These are phyloP conservation scores for Colletotrichum cuscutae DNA, from an alignment of 2,329 filamentous ascomycete genomes.

Conservation along the genomic window DNA sequence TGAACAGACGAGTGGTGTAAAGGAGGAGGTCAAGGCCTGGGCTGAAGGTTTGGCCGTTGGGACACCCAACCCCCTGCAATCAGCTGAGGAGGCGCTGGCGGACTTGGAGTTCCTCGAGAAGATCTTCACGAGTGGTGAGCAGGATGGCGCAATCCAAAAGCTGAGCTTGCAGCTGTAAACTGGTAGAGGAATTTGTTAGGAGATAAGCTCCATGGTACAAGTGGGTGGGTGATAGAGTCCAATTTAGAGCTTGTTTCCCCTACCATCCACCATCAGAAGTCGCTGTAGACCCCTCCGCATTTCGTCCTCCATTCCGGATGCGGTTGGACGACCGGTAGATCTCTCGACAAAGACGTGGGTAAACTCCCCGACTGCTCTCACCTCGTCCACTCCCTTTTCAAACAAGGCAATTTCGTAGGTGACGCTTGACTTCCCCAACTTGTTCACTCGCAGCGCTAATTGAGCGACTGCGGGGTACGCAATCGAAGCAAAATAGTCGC, in stretches of 20 bases:
- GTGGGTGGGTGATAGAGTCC: slow-evolving; percentile 25
- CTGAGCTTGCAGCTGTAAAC: slow-evolving; percentile 49
- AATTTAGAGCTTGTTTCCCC: slow-evolving; percentile 32
- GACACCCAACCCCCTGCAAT: slow-evolving; percentile 60
- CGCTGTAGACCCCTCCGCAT: slow-evolving; percentile 70
- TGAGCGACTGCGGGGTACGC: slow-evolving; percentile 86
- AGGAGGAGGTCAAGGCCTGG: slow-evolving; percentile 71
- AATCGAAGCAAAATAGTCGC: slow-evolving; percentile 85
- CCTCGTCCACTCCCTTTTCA: slow-evolving; percentile 75
- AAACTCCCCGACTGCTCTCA: slow-evolving; percentile 87
- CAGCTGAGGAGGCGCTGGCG: slow-evolving; percentile 66
- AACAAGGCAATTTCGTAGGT: slow-evolving; percentile 93
- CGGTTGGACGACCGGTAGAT: slow-evolving; percentile 73
- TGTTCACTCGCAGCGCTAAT: slow-evolving; percentile 83
- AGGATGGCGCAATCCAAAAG: slow-evolving; percentile 50
- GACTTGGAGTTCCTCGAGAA: slow-evolving; percentile 70
- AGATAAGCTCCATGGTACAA: slow-evolving; percentile 2
- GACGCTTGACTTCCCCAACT: slow-evolving; percentile 86
- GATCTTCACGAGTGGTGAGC: slow-evolving; percentile 59
- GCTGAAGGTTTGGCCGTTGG: slow-evolving; percentile 62
- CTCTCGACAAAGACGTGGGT: slow-evolving; percentile 91
- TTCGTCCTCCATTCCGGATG: slow-evolving; percentile 69
- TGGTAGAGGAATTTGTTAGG: neutral
- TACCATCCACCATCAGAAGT: slow-evolving; percentile 45
- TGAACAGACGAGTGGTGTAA: slow-evolving; percentile 63